Base-by-base conservation (phyloP, 1,139 yeast species). In the Candida neerlandica region DNA sequence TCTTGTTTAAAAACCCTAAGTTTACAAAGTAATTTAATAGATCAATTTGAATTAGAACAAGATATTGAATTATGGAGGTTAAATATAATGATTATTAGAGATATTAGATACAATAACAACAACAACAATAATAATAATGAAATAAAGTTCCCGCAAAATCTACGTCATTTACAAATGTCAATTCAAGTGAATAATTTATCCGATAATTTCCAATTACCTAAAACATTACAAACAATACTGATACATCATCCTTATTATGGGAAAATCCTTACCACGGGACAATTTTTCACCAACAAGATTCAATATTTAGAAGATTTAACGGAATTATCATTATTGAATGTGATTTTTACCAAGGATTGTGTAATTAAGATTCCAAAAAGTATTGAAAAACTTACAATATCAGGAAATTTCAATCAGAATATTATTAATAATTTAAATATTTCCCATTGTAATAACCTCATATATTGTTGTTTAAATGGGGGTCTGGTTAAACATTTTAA, bases 231-330 rank as follows among this genome's bases (percentile, higher is more conserved):
- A 26, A 29, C 44, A 6, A 44, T 52, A 29, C 49, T 42, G 37
- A 46, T 50, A 5, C 51, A 50, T 27, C 52, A 50, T 46, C 43
- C 44, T 14, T 38, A 40, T 41, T 46, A 26, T 30, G 43, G 38
- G 19, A 46, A 15, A 37, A 47, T 44, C 19, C 34, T 18, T 35
- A 46, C 44, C 15, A 38, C 37, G 18, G 23, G n/a, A 7, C 41
- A 41, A 12, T 52, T 52, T 29, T 52, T 52, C 27, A n/a, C n/a
- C n/a, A 23, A 15, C 9, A 43, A 42, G 14, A 34, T 51, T 9
- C 51, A 49, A 2, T 33, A 29, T 15, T 3, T 10, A 15, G n/a
- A 23, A 21, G n/a, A n/a, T n/a, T 21, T 52, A 6, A 48, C 44
- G 14, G 23, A 21, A n/a, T 27, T 52, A 7, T 15, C 37, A 10